Evolutionary conservation across 2,329 filamentous ascomycete species (phyloP), one percentile per base, ranked within the genome.

Genomic region (Chalaropsis thielavioides): DNA sequence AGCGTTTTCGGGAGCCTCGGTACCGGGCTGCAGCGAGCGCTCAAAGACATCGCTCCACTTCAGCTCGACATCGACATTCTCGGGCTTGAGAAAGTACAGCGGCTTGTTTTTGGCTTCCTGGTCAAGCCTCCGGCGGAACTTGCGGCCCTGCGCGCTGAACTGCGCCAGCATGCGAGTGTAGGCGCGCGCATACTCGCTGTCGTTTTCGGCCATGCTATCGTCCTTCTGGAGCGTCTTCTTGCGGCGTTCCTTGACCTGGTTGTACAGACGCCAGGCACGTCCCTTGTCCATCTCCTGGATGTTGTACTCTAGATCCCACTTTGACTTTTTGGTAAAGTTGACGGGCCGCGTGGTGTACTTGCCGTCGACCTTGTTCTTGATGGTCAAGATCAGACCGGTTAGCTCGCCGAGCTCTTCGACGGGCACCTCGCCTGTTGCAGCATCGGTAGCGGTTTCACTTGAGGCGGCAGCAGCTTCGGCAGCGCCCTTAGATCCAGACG

Each of bases 231-330:
- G 72, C 0, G 76, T 74, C 38, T 76, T 76, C 58, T 74, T 75
- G 13, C 89, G 81, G 17, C 87, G 79, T 2, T 70, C 73, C 72
- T 84, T 82, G 66, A 83, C 77, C 62, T 79, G 75, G 1, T 71
- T 51, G 72, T 90, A 90, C 27, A 88, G 73, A 0, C 65, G 73
- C 67, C 73, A 74, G 0, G 81, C 82, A 10, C 77, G 75, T 0
- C 72, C 68, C 2, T 69, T 68, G 0, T 74, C 63, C 1, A 91
- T 76, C 68, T 92, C 87, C 58, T 81, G 80, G 60, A 96, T 75
- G 43, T 85, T 80, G 74, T 95, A 96, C 70, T 94, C 84, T n/a
- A 96, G 77, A 0, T 76, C 73, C 92, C 92, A 96, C 68, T 84
- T 66, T 72, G 73, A 5, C 10, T 22, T 15, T 70, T 40, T 0